Evolutionary conservation across 2,329 filamentous ascomycete species (phyloP), one percentile per base, ranked within the genome.

Genomic region (Rutstroemia sp.): DNA sequence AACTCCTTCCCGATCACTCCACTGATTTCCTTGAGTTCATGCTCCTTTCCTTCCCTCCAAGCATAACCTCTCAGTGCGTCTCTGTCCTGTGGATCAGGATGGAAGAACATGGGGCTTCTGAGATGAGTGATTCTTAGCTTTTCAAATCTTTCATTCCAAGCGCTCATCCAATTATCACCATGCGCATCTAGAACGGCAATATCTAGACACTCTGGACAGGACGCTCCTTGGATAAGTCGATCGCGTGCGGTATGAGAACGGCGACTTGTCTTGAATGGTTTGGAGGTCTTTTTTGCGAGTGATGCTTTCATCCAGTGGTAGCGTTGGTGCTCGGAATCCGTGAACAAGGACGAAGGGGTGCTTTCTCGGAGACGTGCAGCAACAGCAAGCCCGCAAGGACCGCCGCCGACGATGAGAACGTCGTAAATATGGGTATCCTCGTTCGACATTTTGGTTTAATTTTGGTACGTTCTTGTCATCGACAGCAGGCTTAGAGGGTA

Each of bases 91-190:
- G 88, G 88, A 65, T 92, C 88, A 14, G 89, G 77, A 66, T 94
- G 88, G 73, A 90, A 92, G 65, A 92, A 87, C 85, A 92, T 88
- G 0, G 87, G 88, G 62, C 87, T 91, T 16, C 88, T 78, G 41
- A 94, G 73, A 64, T 91, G 82, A 1, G 79, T 76, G 48, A 92
- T 92, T 49, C 84, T 79, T 46, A 89, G 81, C 2, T 78, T 80
- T 34, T 77, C 74, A 70, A 92, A 92, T 3, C 87, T 77, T 14
- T 76, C 73, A 46, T 87, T 81, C 88, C 88, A 92, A 42, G 82
- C 77, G 9, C 78, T 72, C 76, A 92, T 82, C 87, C 87, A 92
- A 46, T 73, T 65, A 48, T 78, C 72, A 0, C 79, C 80, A 0
- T 80, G 80, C 1, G 79, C 80, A 64, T 92, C 88, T 0, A 94